Evolutionary conservation across 306 rosid genomes (phyloP).

Genomic region (Begonia peltatifolia): DNA sequence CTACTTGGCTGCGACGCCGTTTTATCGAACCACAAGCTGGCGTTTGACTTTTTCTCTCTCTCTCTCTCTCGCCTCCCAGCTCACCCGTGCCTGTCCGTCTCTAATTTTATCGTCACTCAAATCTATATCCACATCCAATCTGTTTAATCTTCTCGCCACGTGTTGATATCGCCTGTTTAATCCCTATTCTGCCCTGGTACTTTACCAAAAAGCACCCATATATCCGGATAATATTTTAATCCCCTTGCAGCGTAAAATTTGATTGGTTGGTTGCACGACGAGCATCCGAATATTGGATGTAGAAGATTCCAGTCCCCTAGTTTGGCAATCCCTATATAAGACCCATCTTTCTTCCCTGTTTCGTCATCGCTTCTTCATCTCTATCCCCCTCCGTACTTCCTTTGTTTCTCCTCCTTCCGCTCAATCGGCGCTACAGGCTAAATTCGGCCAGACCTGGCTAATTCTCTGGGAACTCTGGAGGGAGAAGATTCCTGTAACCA

Average conservation of each 20-base stretch:
- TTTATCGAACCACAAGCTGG: too few relatives aligned
- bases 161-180: neutral
- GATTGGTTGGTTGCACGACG: slow-evolving; percentile 1
- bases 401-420: neutral
- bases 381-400: neutral
- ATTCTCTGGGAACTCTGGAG: slow-evolving; percentile 40
- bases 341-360: neutral
- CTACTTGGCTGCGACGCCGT: too few relatives aligned
- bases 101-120: too few relatives aligned
- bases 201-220: neutral
- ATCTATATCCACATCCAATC: neutral
- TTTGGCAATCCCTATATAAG: slow-evolving; percentile 3
- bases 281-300: neutral
- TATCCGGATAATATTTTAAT: too few relatives aligned
- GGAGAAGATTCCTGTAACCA: slow-evolving; percentile 40
- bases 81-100: too few relatives aligned
- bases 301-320: neutral
- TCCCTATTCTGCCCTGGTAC: too few relatives aligned
- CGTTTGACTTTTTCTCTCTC: too few relatives aligned
- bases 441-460: slow-evolving; percentile 63
- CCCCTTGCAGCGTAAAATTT: neutral
- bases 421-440: slow-evolving; percentile 1
- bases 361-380: neutral
- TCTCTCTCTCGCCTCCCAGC: too few relatives aligned
- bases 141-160: slow-evolving; percentile 5